Evolutionary conservation across 495 filamentous ascomycete species (phyloP), one percentile per base, ranked within the genome.

Genomic region (Neurospora sp.): DNA sequence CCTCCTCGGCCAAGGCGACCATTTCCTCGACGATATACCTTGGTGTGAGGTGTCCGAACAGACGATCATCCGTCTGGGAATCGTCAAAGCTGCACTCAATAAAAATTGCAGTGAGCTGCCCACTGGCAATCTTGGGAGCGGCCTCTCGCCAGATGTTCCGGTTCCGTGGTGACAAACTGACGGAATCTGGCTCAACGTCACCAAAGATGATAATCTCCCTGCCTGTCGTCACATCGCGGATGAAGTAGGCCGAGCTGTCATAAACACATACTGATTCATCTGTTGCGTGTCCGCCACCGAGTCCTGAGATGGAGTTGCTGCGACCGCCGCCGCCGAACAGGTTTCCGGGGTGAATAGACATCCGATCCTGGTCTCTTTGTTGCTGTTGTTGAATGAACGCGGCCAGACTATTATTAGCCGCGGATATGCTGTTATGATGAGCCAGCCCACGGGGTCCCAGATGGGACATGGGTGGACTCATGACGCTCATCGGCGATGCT

Each of bases 11-110:
- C 0, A 99, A 85, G 0, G 84, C 86, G 66, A 83, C 85, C 77
- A 99, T 84, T 79, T 99, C 96, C 35, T 89, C 85, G 54, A 91
- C 87, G 5, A 99, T 82, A 79, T 93, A 94, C 5, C 91, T 86
- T 1, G 96, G 95, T 8, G 91, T 90, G 3, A 99, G 86, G 77
- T 99, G 96, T 2, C 96, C 96, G 78, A 92, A 99, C 3, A 99
- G 86, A 9, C 87, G 86, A 38, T 90, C 88, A 71, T 94, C 91
- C 18, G 89, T 85, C 74, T 92, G 90, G 9, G 85, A 86, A 77
- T 97, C 90, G 74, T 92, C 92, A 79, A 93, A 99, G 39, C 92
- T 95, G 79, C 96, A 98, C 85, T 99, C 96, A 76, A 99, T 97
- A 78, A 98, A 93, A 8, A 99, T 90, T 11, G 91, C 94, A 1